These are phyloP conservation scores for Mortierella sp. DNA, from an alignment of 371 early-diverging fungal genomes.

Conservation along the genomic window DNA sequence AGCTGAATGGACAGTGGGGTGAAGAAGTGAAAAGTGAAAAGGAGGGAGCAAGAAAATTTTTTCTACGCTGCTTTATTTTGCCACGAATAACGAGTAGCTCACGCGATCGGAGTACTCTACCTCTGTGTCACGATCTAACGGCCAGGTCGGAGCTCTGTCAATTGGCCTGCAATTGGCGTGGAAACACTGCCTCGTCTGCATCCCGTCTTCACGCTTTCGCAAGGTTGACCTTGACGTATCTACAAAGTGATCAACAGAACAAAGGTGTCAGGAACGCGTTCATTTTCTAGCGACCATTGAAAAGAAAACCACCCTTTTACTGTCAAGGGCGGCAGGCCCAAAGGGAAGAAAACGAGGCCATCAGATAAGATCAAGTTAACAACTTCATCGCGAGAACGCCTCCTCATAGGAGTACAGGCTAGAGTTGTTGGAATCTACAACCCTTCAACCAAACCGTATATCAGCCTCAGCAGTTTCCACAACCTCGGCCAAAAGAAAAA, in stretches of 20 bases:
- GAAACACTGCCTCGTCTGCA: not conserved
- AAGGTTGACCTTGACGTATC: too few relatives aligned
- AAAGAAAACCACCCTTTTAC: too few relatives aligned
- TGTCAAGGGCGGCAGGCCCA: too few relatives aligned
- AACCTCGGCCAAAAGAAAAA: too few relatives aligned
- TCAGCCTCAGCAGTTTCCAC: not conserved
- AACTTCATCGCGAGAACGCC: constrained; percentile 42
- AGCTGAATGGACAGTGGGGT: not conserved
- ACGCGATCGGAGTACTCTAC: not conserved
- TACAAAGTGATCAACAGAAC: too few relatives aligned
- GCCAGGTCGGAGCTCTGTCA: not conserved
- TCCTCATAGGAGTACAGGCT: not conserved
- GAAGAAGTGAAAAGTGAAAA: constrained; percentile 1
- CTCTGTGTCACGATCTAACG: not conserved
- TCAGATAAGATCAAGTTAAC: constrained; percentile 60
- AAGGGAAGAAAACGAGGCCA: not conserved
- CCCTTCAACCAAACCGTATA: not conserved
- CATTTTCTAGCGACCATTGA: too few relatives aligned
- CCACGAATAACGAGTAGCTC: not conserved
- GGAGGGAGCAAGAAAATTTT: constrained; percentile 16
- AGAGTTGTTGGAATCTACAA: not conserved
- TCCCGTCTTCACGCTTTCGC: too few relatives aligned
- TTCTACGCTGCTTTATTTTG: constrained; percentile 6
- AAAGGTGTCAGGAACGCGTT: too few relatives aligned
- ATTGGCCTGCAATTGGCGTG: not conserved